These are phyloP conservation scores for Leishmania lainsoni DNA, from an alignment of 208 protist species.

Conservation along the genomic window DNA sequence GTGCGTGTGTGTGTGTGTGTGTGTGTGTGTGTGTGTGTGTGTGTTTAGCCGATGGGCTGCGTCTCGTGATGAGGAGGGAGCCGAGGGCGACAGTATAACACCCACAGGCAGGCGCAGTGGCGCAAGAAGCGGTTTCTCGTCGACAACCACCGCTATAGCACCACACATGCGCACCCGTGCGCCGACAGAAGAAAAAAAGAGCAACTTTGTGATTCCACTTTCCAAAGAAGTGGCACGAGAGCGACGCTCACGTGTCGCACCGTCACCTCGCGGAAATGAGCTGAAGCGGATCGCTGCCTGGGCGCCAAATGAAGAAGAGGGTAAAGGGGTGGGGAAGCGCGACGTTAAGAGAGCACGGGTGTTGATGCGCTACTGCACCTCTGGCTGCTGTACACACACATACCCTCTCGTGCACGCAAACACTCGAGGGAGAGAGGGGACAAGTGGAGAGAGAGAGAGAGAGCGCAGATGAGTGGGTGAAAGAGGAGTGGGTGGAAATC, in stretches of 20 bases:
- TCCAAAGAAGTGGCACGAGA: background rate
- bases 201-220: background rate
- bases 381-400: background rate
- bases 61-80: background rate
- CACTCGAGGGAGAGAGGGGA: background rate
- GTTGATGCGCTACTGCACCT: background rate
- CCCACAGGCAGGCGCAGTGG: background rate
- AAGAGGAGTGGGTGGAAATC: background rate
- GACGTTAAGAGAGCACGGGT: background rate
- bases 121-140: background rate
- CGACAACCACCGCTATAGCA: background rate
- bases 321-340: background rate
- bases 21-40: background rate
- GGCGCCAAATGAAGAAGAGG: background rate
- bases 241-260: background rate
- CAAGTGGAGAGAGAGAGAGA: background rate
- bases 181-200: constrained; percentile 18
- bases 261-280: background rate
- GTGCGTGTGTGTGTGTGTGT: background rate
- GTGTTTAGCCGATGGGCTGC: background rate
- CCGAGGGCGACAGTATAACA: background rate
- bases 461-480: background rate
- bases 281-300: background rate
- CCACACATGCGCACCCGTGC: background rate
- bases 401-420: background rate